Evolutionary conservation across 306 rosid species (phyloP), one percentile per base, ranked within the genome.

Genomic region (Cicer arietinum): DNA sequence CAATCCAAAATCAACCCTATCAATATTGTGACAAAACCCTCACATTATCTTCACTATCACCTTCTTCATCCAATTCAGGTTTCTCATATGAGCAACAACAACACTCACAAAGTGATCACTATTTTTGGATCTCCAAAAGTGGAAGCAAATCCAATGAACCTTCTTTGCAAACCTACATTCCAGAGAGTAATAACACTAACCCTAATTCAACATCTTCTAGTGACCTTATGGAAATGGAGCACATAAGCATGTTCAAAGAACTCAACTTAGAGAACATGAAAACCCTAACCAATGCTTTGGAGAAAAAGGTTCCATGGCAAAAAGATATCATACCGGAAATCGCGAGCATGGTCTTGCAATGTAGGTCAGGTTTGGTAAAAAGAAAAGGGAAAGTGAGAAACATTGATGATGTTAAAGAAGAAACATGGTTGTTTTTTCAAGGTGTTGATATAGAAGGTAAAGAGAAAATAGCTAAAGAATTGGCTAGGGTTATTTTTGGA

Each of bases 381-480:
- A 92, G 98, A 81, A 90, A 85, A 84, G 90, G 81, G 41, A 81
- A 84, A 48, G 64, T 44, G 10, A 77, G 78, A 70, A 74, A 56
- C 63, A 74, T 39, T 30, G 78, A 75, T 68, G 78, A 76, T 53
- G 69, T 52, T 8, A 94, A 95, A 84, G 91, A 95, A 76, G 99
- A 95, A 76, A 92, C 99, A 0, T 95, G 98, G 99, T 62, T 95
- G 79, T 83, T 95, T 45, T 95, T 95, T 73, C 98, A 90, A 89
- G 98, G 99, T 20, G 79, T 81, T 77, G 99, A 95, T 46, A 13
- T 75, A 50, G 84, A 71, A 79, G 98, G 81, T 0, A 95, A 95
- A 70, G 90, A 86, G 71, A 89, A 84, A 80, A 86, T 95, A 46
- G 93, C 96, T 3, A 86, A 74, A 48, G 99, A 95, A 72, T 50